phyloP scores from a whole-genome alignment of 2,329 filamentous ascomycete genomes.

The Sarocladium kiliense region DNA sequence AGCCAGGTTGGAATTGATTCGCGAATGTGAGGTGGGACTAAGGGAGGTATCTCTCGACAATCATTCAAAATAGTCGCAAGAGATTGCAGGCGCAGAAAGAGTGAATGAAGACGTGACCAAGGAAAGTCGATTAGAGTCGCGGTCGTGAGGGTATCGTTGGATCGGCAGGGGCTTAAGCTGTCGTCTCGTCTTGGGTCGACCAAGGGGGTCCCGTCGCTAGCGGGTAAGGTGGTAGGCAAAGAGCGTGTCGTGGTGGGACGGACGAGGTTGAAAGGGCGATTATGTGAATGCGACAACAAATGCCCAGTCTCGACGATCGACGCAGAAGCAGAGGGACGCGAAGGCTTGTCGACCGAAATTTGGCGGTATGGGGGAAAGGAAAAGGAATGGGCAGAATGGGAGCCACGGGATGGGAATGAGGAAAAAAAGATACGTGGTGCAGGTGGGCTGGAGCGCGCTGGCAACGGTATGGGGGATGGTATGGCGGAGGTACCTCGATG shows the following conservation, averaged over 20 bases:
- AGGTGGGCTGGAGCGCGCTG: conserved; percentile 7
- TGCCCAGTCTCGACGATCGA: not conserved
- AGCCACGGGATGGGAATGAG: conserved; percentile 2
- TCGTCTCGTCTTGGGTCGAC: not conserved
- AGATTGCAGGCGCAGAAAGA: not conserved
- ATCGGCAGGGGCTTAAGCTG: not conserved
- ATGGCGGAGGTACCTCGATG: conserved; percentile 6
- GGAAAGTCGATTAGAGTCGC: not conserved
- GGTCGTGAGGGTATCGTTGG: conserved; percentile 8
- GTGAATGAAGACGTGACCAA: not conserved
- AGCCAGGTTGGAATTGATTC: not conserved
- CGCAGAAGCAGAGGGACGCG: not conserved
- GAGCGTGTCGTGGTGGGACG: not conserved
- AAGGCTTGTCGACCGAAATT: not conserved
- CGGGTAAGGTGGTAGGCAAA: not conserved
- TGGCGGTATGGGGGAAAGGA: not conserved
- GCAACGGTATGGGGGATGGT: conserved; percentile 1
- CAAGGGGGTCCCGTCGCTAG: not conserved
- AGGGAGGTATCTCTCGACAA: not conserved
- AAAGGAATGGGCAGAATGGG: not conserved
- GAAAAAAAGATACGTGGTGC: conserved; percentile 9
- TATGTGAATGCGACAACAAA: not conserved
- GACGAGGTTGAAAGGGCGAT: not conserved
- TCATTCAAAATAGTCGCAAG: not conserved
- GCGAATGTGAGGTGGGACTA: not conserved